Conservation (phyloP, 805 yeast genomes). For the Candida adriatica region DNA sequence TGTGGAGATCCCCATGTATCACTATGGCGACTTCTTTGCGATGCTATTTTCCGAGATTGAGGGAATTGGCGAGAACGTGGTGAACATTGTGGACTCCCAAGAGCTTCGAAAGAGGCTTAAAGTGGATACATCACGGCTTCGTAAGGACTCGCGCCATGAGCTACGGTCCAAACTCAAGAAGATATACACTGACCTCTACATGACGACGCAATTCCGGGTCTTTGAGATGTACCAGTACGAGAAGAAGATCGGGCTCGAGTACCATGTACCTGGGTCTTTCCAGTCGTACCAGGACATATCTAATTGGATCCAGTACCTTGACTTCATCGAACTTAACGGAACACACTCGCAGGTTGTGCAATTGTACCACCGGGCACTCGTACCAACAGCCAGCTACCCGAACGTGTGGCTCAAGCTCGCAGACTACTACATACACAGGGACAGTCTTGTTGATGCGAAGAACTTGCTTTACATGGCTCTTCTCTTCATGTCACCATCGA, state of each 20-base stretch:
- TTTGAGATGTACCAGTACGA: conserved; percentile 47
- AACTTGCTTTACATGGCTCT: conserved; percentile 32
- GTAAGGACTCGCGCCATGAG: conserved; percentile 20
- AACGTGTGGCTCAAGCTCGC: conserved; percentile 45
- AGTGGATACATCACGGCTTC: conserved; percentile 6
- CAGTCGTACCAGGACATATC: conserved; percentile 40
- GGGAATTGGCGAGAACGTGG: conserved; percentile 7
- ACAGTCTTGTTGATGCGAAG: conserved; percentile 31
- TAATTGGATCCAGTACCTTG: conserved; percentile 53
- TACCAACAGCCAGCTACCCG: conserved; percentile 37
- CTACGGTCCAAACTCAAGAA: conserved; percentile 36
- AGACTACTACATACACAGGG: conserved; percentile 31
- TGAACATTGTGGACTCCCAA: conserved; percentile 8
- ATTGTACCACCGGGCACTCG: conserved; percentile 42
- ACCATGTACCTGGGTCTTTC: conserved; percentile 29
- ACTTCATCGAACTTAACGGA: conserved; percentile 37
- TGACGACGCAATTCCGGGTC: conserved; percentile 46
- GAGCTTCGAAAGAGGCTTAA: conserved; percentile 21
- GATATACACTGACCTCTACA: conserved; percentile 43
- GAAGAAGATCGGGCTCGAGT: conserved; percentile 31
- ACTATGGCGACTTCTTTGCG: conserved; percentile 41
- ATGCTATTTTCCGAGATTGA: conserved; percentile 29
- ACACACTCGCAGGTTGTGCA: conserved; percentile 18
- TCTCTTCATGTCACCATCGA: conserved; percentile 16
- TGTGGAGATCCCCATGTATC: conserved; percentile 51